These are phyloP conservation scores for Calophaca sinica DNA, from an alignment of 306 rosid genomes.

Conservation along the genomic window DNA sequence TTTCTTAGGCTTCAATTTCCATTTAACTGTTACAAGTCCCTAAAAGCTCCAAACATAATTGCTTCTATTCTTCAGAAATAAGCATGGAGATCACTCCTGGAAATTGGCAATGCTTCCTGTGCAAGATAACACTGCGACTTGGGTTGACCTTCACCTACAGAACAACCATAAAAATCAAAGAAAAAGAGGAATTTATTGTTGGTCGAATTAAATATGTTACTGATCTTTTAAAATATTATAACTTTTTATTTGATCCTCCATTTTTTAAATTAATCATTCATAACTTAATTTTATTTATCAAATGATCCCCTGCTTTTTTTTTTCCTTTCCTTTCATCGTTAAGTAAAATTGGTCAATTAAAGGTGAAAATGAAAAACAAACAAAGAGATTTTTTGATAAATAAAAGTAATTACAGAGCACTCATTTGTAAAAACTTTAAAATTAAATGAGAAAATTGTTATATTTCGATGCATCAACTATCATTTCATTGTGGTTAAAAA, in stretches of 20 bases:
- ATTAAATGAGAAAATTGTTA: too few species aligned
- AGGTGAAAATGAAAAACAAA: too few species aligned
- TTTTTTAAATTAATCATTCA: too few species aligned
- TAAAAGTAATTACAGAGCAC: too few species aligned
- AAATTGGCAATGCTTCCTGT: conserved; percentile 37
- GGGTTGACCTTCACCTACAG: conserved; percentile 24
- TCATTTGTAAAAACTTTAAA: too few species aligned
- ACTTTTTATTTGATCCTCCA: not conserved
- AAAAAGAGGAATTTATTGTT: not conserved
- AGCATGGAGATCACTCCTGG: conserved; percentile 33
- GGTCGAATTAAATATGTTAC: not conserved
- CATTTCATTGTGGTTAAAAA: too few species aligned
- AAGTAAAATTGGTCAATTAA: too few species aligned
- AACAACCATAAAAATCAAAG: not conserved
- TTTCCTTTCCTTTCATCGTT: too few species aligned
- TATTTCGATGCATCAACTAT: too few species aligned
- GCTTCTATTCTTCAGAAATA: conserved; percentile 32
- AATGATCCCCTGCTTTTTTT: too few species aligned
- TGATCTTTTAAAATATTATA: not conserved
- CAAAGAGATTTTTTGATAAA: too few species aligned
- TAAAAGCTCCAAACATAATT: conserved; percentile 21
- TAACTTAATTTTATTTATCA: too few species aligned
- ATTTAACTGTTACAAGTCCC: conserved; percentile 7
- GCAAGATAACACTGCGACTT: conserved; percentile 7
- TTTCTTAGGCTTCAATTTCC: conserved; percentile 34